Percentiles rank a stretch among this genome's conserved stretches.
phyloP scores from a whole-genome alignment of 345 rosid species.

The Euphorbia pulcherrima region DNA sequence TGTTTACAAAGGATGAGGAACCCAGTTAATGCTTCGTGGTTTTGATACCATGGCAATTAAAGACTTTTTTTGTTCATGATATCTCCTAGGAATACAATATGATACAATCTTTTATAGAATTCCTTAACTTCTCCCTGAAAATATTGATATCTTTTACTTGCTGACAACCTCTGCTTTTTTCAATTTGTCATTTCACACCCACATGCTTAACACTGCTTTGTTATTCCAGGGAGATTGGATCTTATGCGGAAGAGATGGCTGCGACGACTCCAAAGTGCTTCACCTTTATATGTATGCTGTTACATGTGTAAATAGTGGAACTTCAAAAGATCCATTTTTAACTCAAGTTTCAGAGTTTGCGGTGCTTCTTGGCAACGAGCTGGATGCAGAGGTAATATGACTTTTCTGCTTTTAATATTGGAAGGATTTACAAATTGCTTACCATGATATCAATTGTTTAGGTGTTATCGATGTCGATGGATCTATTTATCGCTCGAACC shows the following conservation, averaged over 20 bases:
- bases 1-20: too few relatives aligned
- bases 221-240: constrained; percentile 94
- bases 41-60: background rate
- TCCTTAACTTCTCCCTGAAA: too few relatives aligned
- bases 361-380: constrained; percentile 92
- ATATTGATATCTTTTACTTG: background rate
- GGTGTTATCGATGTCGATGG: constrained; percentile 99
- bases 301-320: constrained; percentile 54
- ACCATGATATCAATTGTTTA: constrained; percentile 25
- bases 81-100: background rate
- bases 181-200: background rate
- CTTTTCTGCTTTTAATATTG: background rate
- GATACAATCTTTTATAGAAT: background rate
- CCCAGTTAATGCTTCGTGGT: background rate
- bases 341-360: constrained; percentile 85
- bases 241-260: constrained; percentile 59
- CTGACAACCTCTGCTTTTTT: background rate
- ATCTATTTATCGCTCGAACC: constrained; percentile 99
- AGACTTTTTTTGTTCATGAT: background rate
- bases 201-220: constrained; percentile 15
- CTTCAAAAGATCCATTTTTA: constrained; percentile 83
- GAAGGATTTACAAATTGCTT: constrained; percentile 5
- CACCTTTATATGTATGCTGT: constrained; percentile 76
- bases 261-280: constrained; percentile 44
- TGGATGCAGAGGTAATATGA: constrained; percentile 95